Evolutionary conservation across 192 early-diverging fungal species (phyloP).

Genomic region (Coemansia sp.): DNA sequence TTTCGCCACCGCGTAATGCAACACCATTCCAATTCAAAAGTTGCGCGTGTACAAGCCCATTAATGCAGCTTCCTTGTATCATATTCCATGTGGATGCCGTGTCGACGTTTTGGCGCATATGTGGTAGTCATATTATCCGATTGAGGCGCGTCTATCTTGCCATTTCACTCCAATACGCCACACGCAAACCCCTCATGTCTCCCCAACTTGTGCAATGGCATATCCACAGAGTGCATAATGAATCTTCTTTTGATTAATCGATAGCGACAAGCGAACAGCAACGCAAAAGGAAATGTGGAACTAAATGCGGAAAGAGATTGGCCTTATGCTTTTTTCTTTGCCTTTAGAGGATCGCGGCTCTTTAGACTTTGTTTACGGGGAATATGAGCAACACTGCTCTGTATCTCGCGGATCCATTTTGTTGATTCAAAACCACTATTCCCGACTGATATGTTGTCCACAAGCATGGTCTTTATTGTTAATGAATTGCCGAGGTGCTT

Average conservation of each 20-base stretch:
- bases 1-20: background rate
- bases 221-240: background rate
- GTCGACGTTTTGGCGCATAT: background rate
- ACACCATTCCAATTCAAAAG: background rate
- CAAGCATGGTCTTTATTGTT: background rate
- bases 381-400: background rate
- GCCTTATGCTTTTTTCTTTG: background rate
- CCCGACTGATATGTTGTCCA: background rate
- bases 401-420: background rate
- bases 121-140: constrained; percentile 1
- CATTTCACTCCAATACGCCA: background rate
- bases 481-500: background rate
- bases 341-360: background rate
- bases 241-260: background rate
- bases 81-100: background rate
- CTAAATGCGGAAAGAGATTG: background rate
- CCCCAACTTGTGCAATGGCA: background rate
- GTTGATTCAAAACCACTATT: background rate
- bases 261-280: background rate
- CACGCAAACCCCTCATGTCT: background rate
- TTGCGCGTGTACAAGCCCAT: background rate
- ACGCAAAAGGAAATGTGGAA: background rate
- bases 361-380: background rate
- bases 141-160: background rate
- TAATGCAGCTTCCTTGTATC: background rate